These are phyloP conservation scores for Mycogone perniciosa DNA, from an alignment of 2,329 filamentous ascomycete species.

Conservation along the genomic window DNA sequence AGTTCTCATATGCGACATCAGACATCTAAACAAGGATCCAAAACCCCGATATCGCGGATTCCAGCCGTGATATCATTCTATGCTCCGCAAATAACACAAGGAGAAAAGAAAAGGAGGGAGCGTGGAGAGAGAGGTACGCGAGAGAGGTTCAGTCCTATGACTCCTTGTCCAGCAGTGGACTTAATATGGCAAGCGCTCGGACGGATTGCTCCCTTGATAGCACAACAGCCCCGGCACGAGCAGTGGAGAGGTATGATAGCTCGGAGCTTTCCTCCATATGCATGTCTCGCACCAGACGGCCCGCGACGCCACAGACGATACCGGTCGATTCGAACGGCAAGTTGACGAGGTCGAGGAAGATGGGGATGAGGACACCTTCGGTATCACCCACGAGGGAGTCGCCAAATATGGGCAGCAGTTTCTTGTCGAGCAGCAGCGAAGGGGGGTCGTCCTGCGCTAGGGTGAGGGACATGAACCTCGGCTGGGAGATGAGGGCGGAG, in stretches of 20 bases:
- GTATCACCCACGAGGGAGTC: slow-evolving; percentile 71
- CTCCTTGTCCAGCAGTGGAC: slow-evolving; percentile 39
- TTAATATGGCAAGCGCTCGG: slow-evolving; percentile 67
- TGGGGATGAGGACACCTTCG: slow-evolving; percentile 68
- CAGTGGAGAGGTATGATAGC: slow-evolving; percentile 86
- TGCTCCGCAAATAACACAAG: not conserved
- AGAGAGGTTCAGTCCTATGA: slow-evolving; percentile 10
- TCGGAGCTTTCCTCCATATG: slow-evolving; percentile 54
- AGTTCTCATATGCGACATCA: not conserved
- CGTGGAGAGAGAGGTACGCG: too few relatives aligned
- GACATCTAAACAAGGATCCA: not conserved
- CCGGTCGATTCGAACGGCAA: slow-evolving; percentile 84
- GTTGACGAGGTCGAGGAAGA: slow-evolving; percentile 76
- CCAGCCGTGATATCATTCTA: not conserved
- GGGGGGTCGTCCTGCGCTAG: slow-evolving; percentile 68
- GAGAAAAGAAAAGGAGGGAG: not conserved
- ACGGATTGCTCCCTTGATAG: slow-evolving; percentile 67
- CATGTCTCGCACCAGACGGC: slow-evolving; percentile 70
- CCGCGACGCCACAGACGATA: slow-evolving; percentile 90
- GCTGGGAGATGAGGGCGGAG: slow-evolving; percentile 54
- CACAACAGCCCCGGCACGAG: slow-evolving; percentile 82
- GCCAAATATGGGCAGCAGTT: slow-evolving; percentile 58
- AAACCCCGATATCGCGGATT: not conserved
- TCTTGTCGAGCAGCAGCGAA: slow-evolving; percentile 65
- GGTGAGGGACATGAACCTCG: slow-evolving; percentile 66